phyloP scores from a whole-genome alignment of 2,329 filamentous ascomycete genomes.

The Colletotrichum gigasporum region DNA sequence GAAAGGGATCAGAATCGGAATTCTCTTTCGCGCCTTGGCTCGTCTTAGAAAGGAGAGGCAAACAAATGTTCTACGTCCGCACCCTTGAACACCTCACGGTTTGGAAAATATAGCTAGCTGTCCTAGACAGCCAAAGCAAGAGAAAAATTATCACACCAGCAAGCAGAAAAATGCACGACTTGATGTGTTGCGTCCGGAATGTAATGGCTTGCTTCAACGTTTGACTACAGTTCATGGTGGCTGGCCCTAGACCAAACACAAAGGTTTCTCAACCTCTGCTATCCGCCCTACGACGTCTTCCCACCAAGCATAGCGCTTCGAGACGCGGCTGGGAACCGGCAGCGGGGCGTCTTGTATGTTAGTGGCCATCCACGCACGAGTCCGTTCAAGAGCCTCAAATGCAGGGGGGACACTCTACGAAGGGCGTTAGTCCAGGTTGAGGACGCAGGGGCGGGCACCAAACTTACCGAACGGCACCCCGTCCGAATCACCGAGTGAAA shows the following conservation, averaged over 20 bases:
- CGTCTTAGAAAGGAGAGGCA: too few relatives aligned
- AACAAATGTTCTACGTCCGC: too few relatives aligned
- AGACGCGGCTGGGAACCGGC: slow-evolving; percentile 36
- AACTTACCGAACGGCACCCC: slow-evolving; percentile 51
- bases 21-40: too few relatives aligned
- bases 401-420: slow-evolving; percentile 51
- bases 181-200: too few relatives aligned
- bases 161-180: too few relatives aligned
- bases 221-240: background rate
- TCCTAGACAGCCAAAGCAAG: too few relatives aligned
- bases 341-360: slow-evolving; percentile 33
- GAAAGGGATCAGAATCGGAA: too few relatives aligned
- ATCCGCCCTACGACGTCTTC: slow-evolving; percentile 47
- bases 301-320: slow-evolving; percentile 48
- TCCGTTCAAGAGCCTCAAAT: slow-evolving; percentile 42
- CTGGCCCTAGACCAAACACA: slow-evolving; percentile 49
- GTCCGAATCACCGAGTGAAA: slow-evolving; percentile 47
- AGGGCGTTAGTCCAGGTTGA: background rate
- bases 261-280: slow-evolving; percentile 43
- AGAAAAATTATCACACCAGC: too few relatives aligned
- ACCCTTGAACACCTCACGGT: too few relatives aligned
- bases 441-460: background rate
- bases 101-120: too few relatives aligned
- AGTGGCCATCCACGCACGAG: slow-evolving; percentile 46
- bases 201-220: too few relatives aligned